phyloP scores from a whole-genome alignment of 257 asterid species.

The Gentiana macrophylla region DNA sequence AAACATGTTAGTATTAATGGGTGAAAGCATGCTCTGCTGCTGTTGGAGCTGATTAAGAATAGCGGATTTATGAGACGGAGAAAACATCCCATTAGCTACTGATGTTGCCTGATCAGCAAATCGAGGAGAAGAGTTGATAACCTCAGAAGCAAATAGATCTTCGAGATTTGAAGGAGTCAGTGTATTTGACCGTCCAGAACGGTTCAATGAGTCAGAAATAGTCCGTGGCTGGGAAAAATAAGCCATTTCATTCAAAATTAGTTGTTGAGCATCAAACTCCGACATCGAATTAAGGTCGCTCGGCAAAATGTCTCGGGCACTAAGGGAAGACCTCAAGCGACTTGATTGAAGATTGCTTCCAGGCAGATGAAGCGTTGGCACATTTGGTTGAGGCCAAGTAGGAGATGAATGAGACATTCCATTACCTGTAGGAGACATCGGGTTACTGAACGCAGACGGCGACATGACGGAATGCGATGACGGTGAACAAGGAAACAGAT shows the following conservation, averaged over 20 bases:
- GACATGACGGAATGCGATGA: slow-evolving; percentile 62
- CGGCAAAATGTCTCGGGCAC: slow-evolving; percentile 74
- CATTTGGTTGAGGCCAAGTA: slow-evolving; percentile 73
- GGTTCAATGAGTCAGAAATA: slow-evolving; percentile 40
- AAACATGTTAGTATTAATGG: slow-evolving; percentile 54
- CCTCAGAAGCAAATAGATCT: slow-evolving; percentile 64
- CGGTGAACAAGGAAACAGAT: slow-evolving; percentile 75
- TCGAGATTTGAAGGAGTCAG: slow-evolving; percentile 90
- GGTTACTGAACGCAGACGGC: slow-evolving; percentile 57
- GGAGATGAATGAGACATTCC: slow-evolving; percentile 54
- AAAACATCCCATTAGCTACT: slow-evolving; percentile 45
- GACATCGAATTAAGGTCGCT: slow-evolving; percentile 37
- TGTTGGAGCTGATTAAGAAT: slow-evolving; percentile 65
- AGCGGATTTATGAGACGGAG: slow-evolving; percentile 73
- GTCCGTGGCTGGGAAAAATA: slow-evolving; percentile 44
- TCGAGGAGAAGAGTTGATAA: slow-evolving; percentile 61
- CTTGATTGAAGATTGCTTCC: slow-evolving; percentile 91
- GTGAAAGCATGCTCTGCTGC: slow-evolving; percentile 63
- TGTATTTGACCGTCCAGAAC: slow-evolving; percentile 44
- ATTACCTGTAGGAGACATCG: slow-evolving; percentile 64
- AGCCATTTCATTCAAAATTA: slow-evolving; percentile 48
- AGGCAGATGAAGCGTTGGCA: slow-evolving; percentile 74
- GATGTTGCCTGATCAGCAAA: slow-evolving; percentile 49
- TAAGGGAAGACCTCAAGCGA: slow-evolving; percentile 78
- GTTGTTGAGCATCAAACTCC: slow-evolving; percentile 62